These are phyloP conservation scores for Linderniella brevidens DNA, from an alignment of 257 asterid species.

Conservation along the genomic window DNA sequence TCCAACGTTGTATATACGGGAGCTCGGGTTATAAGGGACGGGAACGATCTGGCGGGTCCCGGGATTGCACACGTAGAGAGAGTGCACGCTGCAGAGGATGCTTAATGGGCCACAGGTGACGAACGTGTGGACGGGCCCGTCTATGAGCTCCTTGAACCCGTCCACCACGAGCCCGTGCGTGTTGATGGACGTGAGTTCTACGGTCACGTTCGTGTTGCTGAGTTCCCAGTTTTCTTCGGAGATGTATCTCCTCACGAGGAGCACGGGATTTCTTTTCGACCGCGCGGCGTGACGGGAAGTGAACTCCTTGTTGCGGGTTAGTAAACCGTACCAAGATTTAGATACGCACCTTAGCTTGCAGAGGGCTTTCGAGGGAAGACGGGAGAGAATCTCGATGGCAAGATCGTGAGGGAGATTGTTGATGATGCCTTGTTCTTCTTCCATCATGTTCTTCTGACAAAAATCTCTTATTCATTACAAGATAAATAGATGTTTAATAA, in stretches of 20 bases:
- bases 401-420: constrained; percentile 21
- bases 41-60: constrained; percentile 18
- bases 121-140: constrained; percentile 24
- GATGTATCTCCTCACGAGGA: constrained; percentile 17
- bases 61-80: constrained; percentile 29
- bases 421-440: neutral
- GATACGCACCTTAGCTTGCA: constrained; percentile 31
- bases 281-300: constrained; percentile 14
- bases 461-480: too few relatives aligned
- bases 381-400: constrained; percentile 20
- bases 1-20: constrained; percentile 24
- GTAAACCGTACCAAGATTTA: constrained; percentile 19
- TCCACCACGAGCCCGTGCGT: constrained; percentile 20
- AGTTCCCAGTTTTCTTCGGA: constrained; percentile 13
- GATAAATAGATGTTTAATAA: too few relatives aligned
- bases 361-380: constrained; percentile 22
- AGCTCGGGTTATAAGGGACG: constrained; percentile 13
- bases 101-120: constrained; percentile 21
- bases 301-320: constrained; percentile 17
- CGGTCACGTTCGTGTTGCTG: constrained; percentile 14
- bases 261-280: constrained; percentile 19
- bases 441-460: neutral
- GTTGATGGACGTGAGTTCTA: constrained; percentile 28
- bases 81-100: constrained; percentile 17
- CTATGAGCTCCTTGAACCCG: constrained; percentile 15